phyloP scores from a whole-genome alignment of 2,329 filamentous ascomycete genomes.

The Colletotrichum tabaci region DNA sequence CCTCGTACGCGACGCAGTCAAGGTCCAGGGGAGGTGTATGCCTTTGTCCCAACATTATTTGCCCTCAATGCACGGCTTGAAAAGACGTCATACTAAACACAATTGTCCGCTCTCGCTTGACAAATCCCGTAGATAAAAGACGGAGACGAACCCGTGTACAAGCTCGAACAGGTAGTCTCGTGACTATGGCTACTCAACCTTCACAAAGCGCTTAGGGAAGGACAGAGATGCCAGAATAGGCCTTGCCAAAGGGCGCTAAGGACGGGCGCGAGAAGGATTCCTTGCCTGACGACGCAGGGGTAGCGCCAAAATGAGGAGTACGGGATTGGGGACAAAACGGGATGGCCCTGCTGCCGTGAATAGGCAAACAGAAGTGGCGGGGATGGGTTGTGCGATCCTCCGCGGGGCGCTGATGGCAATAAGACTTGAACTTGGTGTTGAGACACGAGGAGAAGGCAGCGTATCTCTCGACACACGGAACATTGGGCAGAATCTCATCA shows the following conservation, averaged over 20 bases:
- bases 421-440: not conserved
- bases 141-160: not conserved
- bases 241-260: slow-evolving; percentile 1
- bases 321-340: not conserved
- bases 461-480: not conserved
- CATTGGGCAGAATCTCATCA: not conserved
- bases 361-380: not conserved
- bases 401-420: not conserved
- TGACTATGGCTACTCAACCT: not conserved
- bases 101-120: not conserved
- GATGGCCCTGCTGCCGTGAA: not conserved
- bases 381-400: not conserved
- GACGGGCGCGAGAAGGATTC: not conserved
- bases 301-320: slow-evolving; percentile 11
- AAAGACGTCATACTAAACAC: not conserved
- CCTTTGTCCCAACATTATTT: not conserved
- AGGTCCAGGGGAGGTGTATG: not conserved
- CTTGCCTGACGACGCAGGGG: not conserved
- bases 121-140: not conserved
- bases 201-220: not conserved
- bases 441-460: not conserved
- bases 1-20: not conserved
- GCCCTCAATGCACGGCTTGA: not conserved
- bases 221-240: slow-evolving; percentile 14
- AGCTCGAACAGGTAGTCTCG: not conserved